A percentile compares a stretch with the other conserved stretches of the same genome.
Conservation (phyloP, 768 basidiomycete species). For the Tylopilus rubrobrunneus region DNA sequence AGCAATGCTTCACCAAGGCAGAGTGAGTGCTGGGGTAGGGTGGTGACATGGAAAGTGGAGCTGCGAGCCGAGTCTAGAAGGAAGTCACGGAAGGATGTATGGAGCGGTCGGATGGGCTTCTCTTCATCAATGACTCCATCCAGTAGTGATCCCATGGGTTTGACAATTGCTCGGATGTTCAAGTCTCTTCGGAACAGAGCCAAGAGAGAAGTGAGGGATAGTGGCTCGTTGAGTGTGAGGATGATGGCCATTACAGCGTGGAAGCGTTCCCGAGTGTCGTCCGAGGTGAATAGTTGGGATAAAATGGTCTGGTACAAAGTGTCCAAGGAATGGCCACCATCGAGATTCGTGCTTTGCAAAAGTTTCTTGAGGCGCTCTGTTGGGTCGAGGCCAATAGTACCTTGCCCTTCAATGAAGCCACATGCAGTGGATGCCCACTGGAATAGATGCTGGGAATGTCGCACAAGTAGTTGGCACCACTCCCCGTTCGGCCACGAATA, state of each 20-base stretch:
- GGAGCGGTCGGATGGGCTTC: not conserved
- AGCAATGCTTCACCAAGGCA: not conserved
- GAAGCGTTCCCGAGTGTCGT: too few relatives aligned
- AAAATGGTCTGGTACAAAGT: not conserved
- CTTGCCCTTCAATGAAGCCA: too few relatives aligned
- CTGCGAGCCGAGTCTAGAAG: not conserved
- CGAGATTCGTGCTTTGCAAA: too few relatives aligned
- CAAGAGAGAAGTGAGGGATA: too few relatives aligned
- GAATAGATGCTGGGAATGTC: conserved; percentile 21
- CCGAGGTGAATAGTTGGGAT: not conserved
- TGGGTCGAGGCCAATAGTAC: too few relatives aligned
- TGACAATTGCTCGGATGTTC: not conserved
- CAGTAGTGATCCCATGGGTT: not conserved
- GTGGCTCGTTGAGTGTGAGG: too few relatives aligned
- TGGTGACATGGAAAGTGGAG: not conserved
- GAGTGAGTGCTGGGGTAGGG: not conserved
- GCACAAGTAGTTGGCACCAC: conserved; percentile 14
- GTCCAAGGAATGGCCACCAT: not conserved
- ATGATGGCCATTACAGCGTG: too few relatives aligned
- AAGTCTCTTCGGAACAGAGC: not conserved
- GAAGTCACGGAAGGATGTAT: not conserved
- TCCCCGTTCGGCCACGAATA: conserved; percentile 4
- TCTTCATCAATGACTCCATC: not conserved
- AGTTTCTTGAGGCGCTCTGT: too few relatives aligned
- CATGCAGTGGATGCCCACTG: conserved; percentile 12